Percentiles rank a stretch among this genome's conserved stretches.
These are phyloP conservation scores for Pseudogymnoascus sp. DNA, from an alignment of 2,329 filamentous ascomycete species.

Conservation along the genomic window DNA sequence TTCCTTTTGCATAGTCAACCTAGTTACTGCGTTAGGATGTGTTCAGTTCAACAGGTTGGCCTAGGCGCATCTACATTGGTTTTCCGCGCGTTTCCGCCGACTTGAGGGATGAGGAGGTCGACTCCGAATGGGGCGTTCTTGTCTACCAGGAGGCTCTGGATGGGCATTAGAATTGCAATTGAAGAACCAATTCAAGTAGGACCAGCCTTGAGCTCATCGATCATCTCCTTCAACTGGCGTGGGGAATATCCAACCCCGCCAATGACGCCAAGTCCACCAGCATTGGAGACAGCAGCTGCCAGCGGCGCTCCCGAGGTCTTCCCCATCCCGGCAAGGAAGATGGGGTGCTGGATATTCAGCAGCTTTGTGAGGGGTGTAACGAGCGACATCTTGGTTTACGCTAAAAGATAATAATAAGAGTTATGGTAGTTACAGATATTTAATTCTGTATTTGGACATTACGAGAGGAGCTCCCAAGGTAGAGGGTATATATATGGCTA, in stretches of 20 bases:
- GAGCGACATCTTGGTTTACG: constrained; percentile 60
- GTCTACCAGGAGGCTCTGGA: constrained; percentile 56
- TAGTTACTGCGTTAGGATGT: constrained; percentile 39
- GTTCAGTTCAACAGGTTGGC: constrained; percentile 14
- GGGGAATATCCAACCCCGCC: constrained; percentile 94
- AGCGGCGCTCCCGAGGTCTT: constrained; percentile 94
- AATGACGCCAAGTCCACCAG: constrained; percentile 91
- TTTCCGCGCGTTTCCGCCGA: constrained; percentile 89
- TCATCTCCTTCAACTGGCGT: constrained; percentile 92
- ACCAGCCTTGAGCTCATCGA: constrained; percentile 82
- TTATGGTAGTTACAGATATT: background rate
- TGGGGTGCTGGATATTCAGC: constrained; percentile 93
- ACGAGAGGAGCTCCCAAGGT: background rate
- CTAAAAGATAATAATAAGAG: background rate
- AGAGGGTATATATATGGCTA: background rate
- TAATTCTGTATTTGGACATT: background rate
- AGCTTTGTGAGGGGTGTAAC: constrained; percentile 90
- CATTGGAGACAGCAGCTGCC: constrained; percentile 93
- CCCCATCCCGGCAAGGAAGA: constrained; percentile 97
- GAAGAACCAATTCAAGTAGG: constrained; percentile 45
- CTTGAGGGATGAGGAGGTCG: constrained; percentile 86
- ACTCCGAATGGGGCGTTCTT: constrained; percentile 95
- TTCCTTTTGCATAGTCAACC: constrained; percentile 99
- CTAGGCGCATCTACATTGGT: constrained; percentile 45
- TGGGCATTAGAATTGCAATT: background rate